These are phyloP conservation scores for Zymoseptoria pseudotritici DNA, from an alignment of 2,329 filamentous ascomycete species.

Conservation along the genomic window DNA sequence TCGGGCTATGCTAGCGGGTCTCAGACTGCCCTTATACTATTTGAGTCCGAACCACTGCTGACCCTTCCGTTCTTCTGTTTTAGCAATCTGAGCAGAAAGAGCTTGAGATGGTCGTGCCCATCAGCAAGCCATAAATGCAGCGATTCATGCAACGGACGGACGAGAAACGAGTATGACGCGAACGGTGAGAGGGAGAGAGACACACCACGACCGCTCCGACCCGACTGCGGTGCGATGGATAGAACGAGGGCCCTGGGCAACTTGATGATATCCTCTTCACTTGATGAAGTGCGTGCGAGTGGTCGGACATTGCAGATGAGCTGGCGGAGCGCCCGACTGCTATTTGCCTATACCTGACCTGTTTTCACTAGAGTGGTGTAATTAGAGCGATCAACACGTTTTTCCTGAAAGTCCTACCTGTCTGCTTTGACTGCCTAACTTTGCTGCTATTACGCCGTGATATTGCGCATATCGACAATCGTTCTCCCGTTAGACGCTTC, in stretches of 20 bases:
- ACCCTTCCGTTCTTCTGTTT: too few relatives aligned
- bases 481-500: neutral
- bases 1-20: too few relatives aligned
- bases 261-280: neutral
- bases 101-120: conserved; percentile 29
- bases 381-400: neutral
- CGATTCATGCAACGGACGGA: conserved; percentile 11
- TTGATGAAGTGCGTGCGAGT: neutral
- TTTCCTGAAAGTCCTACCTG: neutral
- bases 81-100: conserved; percentile 23
- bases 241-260: neutral
- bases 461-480: neutral
- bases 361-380: neutral
- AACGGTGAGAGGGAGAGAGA: neutral
- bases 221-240: neutral
- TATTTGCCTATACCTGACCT: neutral
- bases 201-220: neutral
- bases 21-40: too few relatives aligned
- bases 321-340: neutral
- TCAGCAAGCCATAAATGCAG: conserved; percentile 26
- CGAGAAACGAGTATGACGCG: neutral
- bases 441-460: neutral
- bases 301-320: neutral
- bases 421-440: neutral
- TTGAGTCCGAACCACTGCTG: too few relatives aligned